Evolutionary conservation across 1,284 basidiomycete species (phyloP).

Genomic region (Bondarzewia mesenterica): DNA sequence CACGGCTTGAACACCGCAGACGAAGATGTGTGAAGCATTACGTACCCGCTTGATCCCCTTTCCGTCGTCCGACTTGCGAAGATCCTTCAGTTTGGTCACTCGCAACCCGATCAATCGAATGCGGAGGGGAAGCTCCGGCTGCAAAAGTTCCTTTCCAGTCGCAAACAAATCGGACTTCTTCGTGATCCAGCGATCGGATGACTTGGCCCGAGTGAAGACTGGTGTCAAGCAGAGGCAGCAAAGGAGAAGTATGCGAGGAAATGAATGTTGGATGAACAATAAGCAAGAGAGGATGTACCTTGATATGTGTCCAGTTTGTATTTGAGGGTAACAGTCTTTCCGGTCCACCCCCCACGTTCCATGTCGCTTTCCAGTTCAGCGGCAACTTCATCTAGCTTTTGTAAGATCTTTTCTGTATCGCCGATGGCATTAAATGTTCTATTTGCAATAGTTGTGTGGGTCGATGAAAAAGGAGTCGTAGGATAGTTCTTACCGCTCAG

Average conservation of each 20-base stretch:
- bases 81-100: slow-evolving; percentile 79
- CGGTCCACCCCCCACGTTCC: slow-evolving; percentile 60
- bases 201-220: slow-evolving; percentile 81
- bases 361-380: slow-evolving; percentile 77
- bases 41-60: slow-evolving; percentile 58
- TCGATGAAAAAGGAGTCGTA: background rate
- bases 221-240: slow-evolving; percentile 4
- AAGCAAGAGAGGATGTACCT: slow-evolving; percentile 29
- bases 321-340: slow-evolving; percentile 72
- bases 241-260: background rate
- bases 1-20: background rate
- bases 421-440: slow-evolving; percentile 73
- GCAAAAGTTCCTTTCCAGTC: slow-evolving; percentile 78
- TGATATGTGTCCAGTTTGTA: slow-evolving; percentile 77
- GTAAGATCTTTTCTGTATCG: slow-evolving; percentile 58
- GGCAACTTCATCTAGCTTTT: slow-evolving; percentile 73
- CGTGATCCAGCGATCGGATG: slow-evolving; percentile 65
- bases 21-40: background rate
- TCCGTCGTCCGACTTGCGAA: slow-evolving; percentile 39
- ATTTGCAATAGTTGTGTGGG: slow-evolving; percentile 1
- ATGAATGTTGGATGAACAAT: background rate
- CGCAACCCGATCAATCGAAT: slow-evolving; percentile 78
- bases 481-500: slow-evolving; percentile 55
- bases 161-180: slow-evolving; percentile 75
- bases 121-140: slow-evolving; percentile 69